Conservation (phyloP, 495 filamentous ascomycete genomes). For the Chaetomium cochliodes region DNA sequence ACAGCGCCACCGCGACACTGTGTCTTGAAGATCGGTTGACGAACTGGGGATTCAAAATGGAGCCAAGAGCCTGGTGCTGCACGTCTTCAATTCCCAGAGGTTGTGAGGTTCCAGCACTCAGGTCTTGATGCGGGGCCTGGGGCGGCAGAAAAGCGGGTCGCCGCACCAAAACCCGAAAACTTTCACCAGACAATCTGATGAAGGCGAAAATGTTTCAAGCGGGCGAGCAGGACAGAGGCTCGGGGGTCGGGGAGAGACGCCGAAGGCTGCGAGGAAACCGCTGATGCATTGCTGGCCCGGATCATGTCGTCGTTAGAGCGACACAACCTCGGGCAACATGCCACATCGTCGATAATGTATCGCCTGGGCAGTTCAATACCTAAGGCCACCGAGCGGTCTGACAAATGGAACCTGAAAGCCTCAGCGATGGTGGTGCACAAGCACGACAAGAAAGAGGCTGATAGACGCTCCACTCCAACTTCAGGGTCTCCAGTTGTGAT, state of each 20-base stretch:
- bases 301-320: neutral
- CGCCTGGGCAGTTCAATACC: neutral
- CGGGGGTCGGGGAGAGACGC: too few relatives aligned
- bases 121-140: too few relatives aligned
- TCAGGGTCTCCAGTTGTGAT: neutral
- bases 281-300: neutral
- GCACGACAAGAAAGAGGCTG: neutral
- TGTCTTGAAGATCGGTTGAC: neutral
- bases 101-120: too few relatives aligned
- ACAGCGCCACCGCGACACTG: neutral
- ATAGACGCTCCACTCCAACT: neutral
- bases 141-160: neutral
- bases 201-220: slow-evolving; percentile 1
- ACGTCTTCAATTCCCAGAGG: neutral
- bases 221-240: neutral
- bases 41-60: neutral
- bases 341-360: neutral
- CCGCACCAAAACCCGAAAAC: neutral
- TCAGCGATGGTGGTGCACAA: neutral
- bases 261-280: neutral
- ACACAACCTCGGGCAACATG: neutral
- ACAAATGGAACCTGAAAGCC: neutral
- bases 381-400: neutral
- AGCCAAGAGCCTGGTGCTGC: neutral
- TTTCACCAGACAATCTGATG: neutral